Conservation (phyloP, 345 rosid genomes). For the Sisymbrium altissimum region DNA sequence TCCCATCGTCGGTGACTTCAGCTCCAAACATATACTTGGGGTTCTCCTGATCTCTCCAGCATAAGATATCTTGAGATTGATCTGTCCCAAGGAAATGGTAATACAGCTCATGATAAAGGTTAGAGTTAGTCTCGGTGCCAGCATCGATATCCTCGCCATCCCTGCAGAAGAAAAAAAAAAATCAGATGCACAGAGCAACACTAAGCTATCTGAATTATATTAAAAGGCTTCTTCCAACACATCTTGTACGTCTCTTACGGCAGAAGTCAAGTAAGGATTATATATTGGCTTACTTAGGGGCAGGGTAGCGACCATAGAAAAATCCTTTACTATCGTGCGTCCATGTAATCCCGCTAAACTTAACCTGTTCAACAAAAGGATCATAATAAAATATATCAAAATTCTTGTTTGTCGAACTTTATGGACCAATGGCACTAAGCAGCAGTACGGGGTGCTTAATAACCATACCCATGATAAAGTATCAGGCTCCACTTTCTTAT, state of each 20-base stretch:
- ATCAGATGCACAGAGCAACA: neutral
- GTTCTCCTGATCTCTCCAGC: conserved; percentile 85
- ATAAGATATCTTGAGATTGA: conserved; percentile 80
- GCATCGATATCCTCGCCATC: conserved; percentile 79
- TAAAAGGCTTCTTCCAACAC: neutral
- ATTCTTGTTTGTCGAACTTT: neutral
- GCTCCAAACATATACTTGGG: conserved; percentile 62
- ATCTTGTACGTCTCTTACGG: neutral
- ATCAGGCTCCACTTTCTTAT: conserved; percentile 68
- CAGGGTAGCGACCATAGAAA: conserved; percentile 92
- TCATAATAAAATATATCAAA: neutral
- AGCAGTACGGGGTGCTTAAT: neutral
- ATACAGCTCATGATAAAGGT: conserved; percentile 71
- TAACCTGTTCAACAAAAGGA: conserved; percentile 48
- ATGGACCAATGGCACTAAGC: neutral
- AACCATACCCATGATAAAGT: conserved; percentile 77
- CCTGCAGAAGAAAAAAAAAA: conserved; percentile 38
- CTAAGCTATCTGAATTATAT: neutral
- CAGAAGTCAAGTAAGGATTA: neutral
- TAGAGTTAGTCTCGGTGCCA: conserved; percentile 84
- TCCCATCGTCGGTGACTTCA: conserved; percentile 74
- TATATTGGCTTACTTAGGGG: conserved; percentile 56
- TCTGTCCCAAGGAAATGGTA: conserved; percentile 81
- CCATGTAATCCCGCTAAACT: conserved; percentile 79
- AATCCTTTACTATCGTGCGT: conserved; percentile 81